A percentile compares a stretch with the other conserved stretches of the same genome.
Evolutionary conservation across 495 filamentous ascomycete genomes (phyloP).

Genomic region (Hypomontagnella monticulosa): DNA sequence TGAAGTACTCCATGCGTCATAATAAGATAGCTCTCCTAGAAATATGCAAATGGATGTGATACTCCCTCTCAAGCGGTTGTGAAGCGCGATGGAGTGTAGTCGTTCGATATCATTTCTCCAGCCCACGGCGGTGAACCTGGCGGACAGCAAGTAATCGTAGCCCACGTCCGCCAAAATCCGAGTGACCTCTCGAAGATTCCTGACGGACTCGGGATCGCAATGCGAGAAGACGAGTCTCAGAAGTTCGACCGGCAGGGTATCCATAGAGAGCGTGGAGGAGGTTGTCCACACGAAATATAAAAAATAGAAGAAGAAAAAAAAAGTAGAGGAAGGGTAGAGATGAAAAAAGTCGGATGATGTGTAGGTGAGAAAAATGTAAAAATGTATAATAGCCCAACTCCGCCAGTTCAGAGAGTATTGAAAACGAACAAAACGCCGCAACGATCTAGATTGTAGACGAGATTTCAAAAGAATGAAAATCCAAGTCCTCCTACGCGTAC

Average conservation of each 20-base stretch:
- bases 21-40: constrained; percentile 55
- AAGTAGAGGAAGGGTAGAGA: neutral
- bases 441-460: constrained; percentile 30
- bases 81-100: constrained; percentile 54
- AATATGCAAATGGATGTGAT: constrained; percentile 57
- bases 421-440: constrained; percentile 38
- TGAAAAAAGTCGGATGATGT: neutral
- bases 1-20: constrained; percentile 53
- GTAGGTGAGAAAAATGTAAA: constrained; percentile 11
- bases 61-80: constrained; percentile 52
- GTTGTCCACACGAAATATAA: constrained; percentile 1
- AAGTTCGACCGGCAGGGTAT: constrained; percentile 58
- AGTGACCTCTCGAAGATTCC: constrained; percentile 52
- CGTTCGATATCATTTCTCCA: constrained; percentile 59
- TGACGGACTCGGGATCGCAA: constrained; percentile 52
- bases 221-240: constrained; percentile 57
- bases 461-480: constrained; percentile 42
- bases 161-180: constrained; percentile 54
- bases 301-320: neutral
- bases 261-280: constrained; percentile 34
- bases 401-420: constrained; percentile 37
- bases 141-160: constrained; percentile 55
- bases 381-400: constrained; percentile 32
- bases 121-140: constrained; percentile 54
- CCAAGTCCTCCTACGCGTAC: constrained; percentile 27